Base-by-base conservation (phyloP, 345 rosid genomes). In the Noccaea caerulescens region DNA sequence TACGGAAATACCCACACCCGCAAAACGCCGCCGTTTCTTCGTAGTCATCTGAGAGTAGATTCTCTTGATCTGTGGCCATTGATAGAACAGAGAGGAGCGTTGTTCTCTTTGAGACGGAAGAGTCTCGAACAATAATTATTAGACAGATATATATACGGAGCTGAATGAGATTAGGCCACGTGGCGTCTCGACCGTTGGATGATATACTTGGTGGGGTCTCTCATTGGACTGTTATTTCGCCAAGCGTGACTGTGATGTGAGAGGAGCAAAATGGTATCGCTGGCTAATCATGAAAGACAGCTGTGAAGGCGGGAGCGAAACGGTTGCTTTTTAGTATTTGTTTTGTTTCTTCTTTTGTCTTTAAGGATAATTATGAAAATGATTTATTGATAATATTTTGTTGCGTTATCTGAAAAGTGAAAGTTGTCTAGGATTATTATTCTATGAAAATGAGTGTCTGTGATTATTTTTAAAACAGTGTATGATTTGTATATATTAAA, bases 1-100 rank as follows among this genome's bases (percentile, higher is more conserved):
- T 78, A 66, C 20, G 39, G 18, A 87, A 78, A 61, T 90, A 84
- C 30, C 80, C 78, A 10, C 92, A 82, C 0, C 80, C 76, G 0
- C 67, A 72, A 8, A 60, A 36, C 25, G 60, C 10, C 7, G 68
- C n/a, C 33, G 66, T 34, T 37, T 78, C 82, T 10, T 73, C 80
- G n/a, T 58, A 61, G 46, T 77, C 85, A 34, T 82, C 59, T 0
- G 59, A 47, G 38, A 45, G 61, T 11, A 58, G 39, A 8, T 55
- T 80, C 14, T 80, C 78, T 14, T 16, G 68, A 58, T 71, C 77
- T 3, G 53, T 58, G 9, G 70, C 76, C 83, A 82, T 82, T 1
- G 3, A 41, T 2, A 41, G 10, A 39, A 12, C 44, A 41, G 11
- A 11, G 33, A 20, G 12, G 33, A 33, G 16, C 14, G 25, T 34